Percentiles rank a stretch among this genome's conserved stretches.
Conservation (phyloP, 805 yeast species). For the Myxozyma geophila region DNA sequence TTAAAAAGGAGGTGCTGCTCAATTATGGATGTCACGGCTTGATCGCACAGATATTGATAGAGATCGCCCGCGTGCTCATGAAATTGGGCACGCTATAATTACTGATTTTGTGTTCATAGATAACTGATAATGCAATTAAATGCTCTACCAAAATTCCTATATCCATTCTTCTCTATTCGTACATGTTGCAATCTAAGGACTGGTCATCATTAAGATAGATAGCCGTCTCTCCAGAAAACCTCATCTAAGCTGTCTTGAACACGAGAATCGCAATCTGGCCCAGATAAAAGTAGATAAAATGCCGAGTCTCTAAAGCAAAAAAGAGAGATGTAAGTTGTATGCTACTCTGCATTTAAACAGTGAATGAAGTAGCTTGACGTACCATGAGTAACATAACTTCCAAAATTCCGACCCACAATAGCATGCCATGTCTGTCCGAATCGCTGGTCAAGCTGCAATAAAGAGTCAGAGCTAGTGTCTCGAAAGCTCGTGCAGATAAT, state of each 20-base stretch:
- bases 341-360: too few species aligned
- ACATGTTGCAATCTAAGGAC: neutral
- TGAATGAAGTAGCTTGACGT: constrained; percentile 41
- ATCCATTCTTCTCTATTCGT: neutral
- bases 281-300: constrained; percentile 60
- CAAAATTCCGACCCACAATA: constrained; percentile 64
- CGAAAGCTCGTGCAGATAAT: neutral
- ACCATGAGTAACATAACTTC: constrained; percentile 65
- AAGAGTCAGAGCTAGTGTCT: neutral
- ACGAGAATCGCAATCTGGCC: constrained; percentile 58
- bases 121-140: too few species aligned
- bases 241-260: constrained; percentile 51
- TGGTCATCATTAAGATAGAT: neutral
- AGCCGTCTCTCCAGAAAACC: too few species aligned
- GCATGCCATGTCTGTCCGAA: constrained; percentile 69
- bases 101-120: too few species aligned
- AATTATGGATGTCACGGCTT: too few species aligned
- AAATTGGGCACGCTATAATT: too few species aligned
- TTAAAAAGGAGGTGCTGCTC: too few species aligned
- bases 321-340: neutral
- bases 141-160: too few species aligned
- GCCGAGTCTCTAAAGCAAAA: constrained; percentile 47
- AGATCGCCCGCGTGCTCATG: too few species aligned
- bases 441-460: constrained; percentile 51
- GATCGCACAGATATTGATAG: too few species aligned